A percentile compares a stretch with the other conserved stretches of the same genome.
These are phyloP conservation scores for Lycium ferocissimum DNA, from an alignment of 257 asterid genomes.

Conservation along the genomic window DNA sequence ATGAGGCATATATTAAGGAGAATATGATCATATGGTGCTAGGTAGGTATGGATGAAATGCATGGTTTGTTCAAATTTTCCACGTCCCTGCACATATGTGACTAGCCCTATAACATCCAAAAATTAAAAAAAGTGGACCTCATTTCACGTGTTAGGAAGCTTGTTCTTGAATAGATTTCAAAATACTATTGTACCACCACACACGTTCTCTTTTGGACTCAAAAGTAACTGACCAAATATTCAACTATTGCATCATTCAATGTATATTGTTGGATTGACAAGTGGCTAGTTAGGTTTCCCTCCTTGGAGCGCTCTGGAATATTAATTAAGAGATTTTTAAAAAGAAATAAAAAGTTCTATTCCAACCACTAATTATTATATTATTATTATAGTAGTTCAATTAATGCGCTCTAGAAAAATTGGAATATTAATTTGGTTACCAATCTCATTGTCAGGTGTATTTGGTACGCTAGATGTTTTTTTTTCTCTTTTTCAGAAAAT, in stretches of 20 bases:
- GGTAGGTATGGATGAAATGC: background rate
- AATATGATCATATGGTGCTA: no score
- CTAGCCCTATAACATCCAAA: background rate
- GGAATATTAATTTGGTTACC: no score
- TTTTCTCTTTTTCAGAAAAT: no score
- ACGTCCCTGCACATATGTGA: background rate
- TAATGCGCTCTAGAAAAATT: no score
- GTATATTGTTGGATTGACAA: slow-evolving; percentile 14
- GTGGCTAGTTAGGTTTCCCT: background rate
- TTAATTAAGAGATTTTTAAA: no score
- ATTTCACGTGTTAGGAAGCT: slow-evolving; percentile 14
- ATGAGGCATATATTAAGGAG: no score
- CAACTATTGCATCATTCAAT: slow-evolving; percentile 15
- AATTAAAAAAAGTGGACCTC: background rate
- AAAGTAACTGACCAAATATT: background rate
- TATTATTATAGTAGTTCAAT: no score
- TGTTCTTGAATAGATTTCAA: background rate
- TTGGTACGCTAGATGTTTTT: no score
- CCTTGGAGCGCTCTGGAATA: no score
- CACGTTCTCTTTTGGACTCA: background rate
- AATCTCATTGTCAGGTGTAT: no score
- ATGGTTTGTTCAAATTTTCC: background rate
- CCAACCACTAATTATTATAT: no score
- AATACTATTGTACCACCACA: background rate
- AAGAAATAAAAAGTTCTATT: no score